A percentile compares a stretch with the other conserved stretches of the same genome.
These are phyloP conservation scores for Fonsecaea monophora DNA, from an alignment of 2,329 filamentous ascomycete genomes.

Conservation along the genomic window DNA sequence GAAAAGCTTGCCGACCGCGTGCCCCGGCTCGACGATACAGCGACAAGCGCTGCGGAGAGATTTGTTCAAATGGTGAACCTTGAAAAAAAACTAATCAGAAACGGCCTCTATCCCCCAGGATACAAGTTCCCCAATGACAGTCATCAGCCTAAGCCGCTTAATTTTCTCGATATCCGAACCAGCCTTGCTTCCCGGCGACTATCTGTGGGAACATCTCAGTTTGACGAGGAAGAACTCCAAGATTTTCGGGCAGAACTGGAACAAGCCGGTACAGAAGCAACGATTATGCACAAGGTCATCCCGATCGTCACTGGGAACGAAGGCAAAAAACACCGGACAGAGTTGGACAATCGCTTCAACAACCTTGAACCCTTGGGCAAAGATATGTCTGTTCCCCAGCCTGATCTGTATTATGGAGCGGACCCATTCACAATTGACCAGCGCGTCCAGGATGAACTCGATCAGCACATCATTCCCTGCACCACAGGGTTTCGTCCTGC, in stretches of 20 bases:
- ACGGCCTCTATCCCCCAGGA: not conserved
- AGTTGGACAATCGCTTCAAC: conserved; percentile 8
- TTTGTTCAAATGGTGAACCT: too few species aligned
- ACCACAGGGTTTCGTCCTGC: conserved; percentile 36
- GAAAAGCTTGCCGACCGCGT: not conserved
- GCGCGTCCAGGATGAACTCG: too few species aligned
- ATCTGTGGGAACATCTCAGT: conserved; percentile 32
- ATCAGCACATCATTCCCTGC: conserved; percentile 20
- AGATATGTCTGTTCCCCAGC: conserved; percentile 16
- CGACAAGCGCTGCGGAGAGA: not conserved
- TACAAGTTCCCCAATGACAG: conserved; percentile 2
- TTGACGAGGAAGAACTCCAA: conserved; percentile 15
- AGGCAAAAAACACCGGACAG: too few species aligned
- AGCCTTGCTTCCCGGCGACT: conserved; percentile 7
- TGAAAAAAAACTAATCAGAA: not conserved
- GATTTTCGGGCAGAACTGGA: too few species aligned
- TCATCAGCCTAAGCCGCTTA: conserved; percentile 41
- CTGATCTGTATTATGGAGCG: conserved; percentile 29
- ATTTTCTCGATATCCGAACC: conserved; percentile 41
- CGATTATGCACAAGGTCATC: too few species aligned
- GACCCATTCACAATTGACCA: not conserved
- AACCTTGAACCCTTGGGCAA: conserved; percentile 25
- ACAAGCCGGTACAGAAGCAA: too few species aligned
- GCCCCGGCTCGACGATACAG: not conserved
- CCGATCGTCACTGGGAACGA: too few species aligned